Conservation (phyloP, 2,329 filamentous ascomycete species). For the Bipolaris gigantea region DNA sequence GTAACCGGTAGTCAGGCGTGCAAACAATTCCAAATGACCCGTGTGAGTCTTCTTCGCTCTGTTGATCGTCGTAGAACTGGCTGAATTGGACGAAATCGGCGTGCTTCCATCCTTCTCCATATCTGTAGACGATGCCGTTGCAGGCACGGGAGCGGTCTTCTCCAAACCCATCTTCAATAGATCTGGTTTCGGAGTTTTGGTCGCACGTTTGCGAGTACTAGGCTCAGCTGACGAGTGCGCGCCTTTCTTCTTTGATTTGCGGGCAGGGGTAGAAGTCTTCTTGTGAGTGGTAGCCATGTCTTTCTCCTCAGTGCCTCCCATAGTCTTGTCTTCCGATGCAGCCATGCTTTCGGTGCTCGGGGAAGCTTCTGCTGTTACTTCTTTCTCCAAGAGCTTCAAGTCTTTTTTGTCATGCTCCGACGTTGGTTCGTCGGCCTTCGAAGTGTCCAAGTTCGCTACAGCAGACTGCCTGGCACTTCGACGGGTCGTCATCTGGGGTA, state of each 20-base stretch:
- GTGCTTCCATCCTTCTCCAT: too few species aligned
- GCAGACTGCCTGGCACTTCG: conserved; percentile 19
- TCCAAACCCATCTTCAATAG: background rate
- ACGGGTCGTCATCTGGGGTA: conserved; percentile 14
- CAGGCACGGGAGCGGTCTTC: background rate
- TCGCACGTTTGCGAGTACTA: background rate
- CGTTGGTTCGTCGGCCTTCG: background rate
- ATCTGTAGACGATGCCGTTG: background rate
- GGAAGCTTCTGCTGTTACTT: background rate
- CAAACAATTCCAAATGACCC: conserved; percentile 9
- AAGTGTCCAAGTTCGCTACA: background rate
- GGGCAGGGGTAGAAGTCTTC: background rate
- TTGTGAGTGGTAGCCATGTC: background rate
- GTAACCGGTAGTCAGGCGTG: conserved; percentile 6
- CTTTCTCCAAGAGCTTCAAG: background rate
- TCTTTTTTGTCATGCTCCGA: background rate
- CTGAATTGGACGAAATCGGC: background rate
- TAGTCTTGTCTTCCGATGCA: background rate
- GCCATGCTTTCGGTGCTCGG: background rate
- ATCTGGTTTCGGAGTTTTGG: background rate
- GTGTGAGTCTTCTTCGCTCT: background rate
- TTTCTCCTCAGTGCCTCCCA: background rate
- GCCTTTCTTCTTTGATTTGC: background rate
- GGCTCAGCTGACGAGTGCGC: background rate
- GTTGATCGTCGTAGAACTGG: background rate